Percentiles rank a stretch among this genome's conserved stretches.
Conservation (phyloP, 2,329 filamentous ascomycete genomes). For the Ophioceras dolichostomum region DNA sequence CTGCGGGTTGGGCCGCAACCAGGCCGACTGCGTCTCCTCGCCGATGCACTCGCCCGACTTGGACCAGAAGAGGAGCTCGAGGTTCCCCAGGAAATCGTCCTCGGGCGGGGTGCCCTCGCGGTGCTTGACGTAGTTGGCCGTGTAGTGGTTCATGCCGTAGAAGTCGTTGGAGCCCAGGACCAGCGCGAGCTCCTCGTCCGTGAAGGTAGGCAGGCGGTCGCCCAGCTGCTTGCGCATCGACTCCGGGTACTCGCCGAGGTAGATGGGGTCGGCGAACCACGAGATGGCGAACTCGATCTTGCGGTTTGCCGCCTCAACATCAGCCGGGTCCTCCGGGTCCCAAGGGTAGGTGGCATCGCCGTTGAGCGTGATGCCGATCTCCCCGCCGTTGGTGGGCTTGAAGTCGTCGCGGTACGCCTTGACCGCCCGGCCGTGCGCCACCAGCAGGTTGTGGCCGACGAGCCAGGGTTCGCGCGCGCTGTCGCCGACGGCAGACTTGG, state of each 20-base stretch:
- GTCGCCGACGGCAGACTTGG: constrained; percentile 59
- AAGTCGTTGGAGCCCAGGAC: constrained; percentile 84
- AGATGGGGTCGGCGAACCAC: constrained; percentile 84
- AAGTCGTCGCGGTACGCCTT: constrained; percentile 77
- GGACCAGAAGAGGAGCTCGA: constrained; percentile 60
- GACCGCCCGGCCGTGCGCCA: constrained; percentile 70
- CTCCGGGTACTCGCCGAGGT: constrained; percentile 71
- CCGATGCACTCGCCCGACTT: constrained; percentile 66
- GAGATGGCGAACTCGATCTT: constrained; percentile 80
- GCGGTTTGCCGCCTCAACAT: constrained; percentile 64
- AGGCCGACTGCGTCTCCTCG: constrained; percentile 68
- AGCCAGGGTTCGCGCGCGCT: constrained; percentile 69
- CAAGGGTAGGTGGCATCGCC: constrained; percentile 75
- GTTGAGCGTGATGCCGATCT: constrained; percentile 83
- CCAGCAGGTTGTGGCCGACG: constrained; percentile 66
- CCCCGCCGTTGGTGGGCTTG: constrained; percentile 56
- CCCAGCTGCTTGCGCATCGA: constrained; percentile 77
- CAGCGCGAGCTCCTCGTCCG: constrained; percentile 57
- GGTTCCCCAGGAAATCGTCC: constrained; percentile 63
- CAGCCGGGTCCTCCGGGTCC: constrained; percentile 62
- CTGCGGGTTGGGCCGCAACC: constrained; percentile 63
- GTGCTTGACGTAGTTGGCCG: constrained; percentile 75
- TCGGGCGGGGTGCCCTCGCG: constrained; percentile 45
- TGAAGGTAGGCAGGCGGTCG: constrained; percentile 63
- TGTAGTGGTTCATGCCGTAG: constrained; percentile 93